Evolutionary conservation across 225 moss, liverwort and hornwort genomes (phyloP).

Genomic region (Sphagnum tenellum): DNA sequence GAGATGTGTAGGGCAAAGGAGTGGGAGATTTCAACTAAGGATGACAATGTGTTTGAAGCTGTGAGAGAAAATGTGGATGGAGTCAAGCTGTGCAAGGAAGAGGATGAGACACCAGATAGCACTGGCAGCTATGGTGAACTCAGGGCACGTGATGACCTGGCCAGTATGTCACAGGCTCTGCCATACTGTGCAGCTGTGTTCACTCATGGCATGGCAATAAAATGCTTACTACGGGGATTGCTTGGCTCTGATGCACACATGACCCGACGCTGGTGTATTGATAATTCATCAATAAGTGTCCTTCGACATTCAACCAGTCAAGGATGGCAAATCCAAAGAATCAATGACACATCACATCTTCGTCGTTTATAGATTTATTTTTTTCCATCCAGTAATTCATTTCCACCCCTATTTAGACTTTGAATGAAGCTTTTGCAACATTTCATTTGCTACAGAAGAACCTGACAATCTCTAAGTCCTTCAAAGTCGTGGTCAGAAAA

Average conservation of each 20-base stretch:
- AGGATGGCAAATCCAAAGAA: constrained; percentile 61
- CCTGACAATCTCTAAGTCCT: too few relatives aligned
- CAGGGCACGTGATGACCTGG: constrained; percentile 18
- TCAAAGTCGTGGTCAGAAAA: too few relatives aligned
- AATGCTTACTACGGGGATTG: constrained; percentile 63
- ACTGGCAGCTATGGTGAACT: constrained; percentile 22
- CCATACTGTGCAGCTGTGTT: constrained; percentile 57
- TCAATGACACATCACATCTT: constrained; percentile 70
- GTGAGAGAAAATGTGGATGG: constrained; percentile 5
- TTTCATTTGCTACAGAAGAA: too few relatives aligned
- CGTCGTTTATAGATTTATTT: constrained; percentile 22
- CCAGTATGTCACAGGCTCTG: constrained; percentile 5
- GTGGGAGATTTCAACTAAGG: constrained; percentile 24
- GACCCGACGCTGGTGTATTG: constrained; percentile 46
- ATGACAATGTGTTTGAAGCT: constrained; percentile 9
- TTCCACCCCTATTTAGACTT: too few relatives aligned
- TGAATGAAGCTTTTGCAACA: too few relatives aligned
- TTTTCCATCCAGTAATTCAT: too few relatives aligned
- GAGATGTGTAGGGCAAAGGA: constrained; percentile 26
- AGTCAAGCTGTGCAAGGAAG: constrained; percentile 3
- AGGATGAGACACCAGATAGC: constrained; percentile 13
- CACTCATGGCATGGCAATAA: constrained; percentile 55
- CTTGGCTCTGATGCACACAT: constrained; percentile 42
- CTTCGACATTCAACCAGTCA: constrained; percentile 54
- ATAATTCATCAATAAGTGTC: constrained; percentile 50